Base-by-base conservation (phyloP, 2,329 filamentous ascomycete species). In the Beauveria caledonica region DNA sequence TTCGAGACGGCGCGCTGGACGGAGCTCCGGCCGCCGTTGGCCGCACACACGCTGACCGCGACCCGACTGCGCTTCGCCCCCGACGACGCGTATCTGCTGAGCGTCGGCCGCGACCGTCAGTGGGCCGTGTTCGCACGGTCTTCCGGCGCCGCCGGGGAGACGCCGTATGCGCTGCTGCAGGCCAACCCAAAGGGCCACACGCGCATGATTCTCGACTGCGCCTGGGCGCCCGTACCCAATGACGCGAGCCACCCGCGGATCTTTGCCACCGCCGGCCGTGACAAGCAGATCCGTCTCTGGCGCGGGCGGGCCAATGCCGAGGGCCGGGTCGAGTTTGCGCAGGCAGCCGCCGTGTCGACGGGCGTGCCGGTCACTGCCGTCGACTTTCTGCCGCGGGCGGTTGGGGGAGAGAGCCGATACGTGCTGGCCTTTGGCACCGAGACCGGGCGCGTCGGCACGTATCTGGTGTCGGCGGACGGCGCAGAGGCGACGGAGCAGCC, bases 1-100 rank as follows among this genome's bases (percentile, higher is more conserved):
- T 97, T 96, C 70, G 91, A 96, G 70, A 94, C 92, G 13, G 81
- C 80, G 39, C 83, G 84, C 49, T 99, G 94, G 94, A 88, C 90
- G 19, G 92, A 99, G 74, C 78, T 97, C 46, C 86, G 85, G 62
- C 92, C 93, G 2, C 83, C 93, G 0, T 79, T 99, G 33, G 82
- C 85, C n/a, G 88, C 89, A 1, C 94, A 99, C 74, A 86, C 88
- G 0, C 80, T 97, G 58, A 99, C 94, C 0, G 88, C 92, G 25
- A 93, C 92, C 0, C 82, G 89, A 17, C 77, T 99, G 40, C 80
- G 86, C 9, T 99, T 97, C 76, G 92, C 89, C 0, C 69, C 73
- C 0, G 87, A 93, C 66, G 90, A 94, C 70, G 72, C 71, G 10
- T 86, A 85, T 63, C 79, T 99, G 17, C 80, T 99, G 2, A 97